phyloP scores from a whole-genome alignment of 352 stramenopile species.

The Phytophthora multivora region DNA sequence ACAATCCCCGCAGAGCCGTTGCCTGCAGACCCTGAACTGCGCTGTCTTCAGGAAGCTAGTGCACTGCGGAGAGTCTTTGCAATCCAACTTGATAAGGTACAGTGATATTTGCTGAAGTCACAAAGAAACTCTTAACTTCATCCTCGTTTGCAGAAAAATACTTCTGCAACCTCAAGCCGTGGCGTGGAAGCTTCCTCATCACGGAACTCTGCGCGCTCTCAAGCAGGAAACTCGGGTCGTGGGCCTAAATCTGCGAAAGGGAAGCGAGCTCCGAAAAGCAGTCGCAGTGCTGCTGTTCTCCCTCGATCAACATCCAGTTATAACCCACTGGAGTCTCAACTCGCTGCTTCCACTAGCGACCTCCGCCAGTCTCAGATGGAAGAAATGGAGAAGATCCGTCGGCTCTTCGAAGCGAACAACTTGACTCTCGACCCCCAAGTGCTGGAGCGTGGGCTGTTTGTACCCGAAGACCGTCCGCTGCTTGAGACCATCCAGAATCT shows the following conservation, averaged over 20 bases:
- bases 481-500: conserved; percentile 60
- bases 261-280: conserved; percentile 2
- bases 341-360: conserved; percentile 47
- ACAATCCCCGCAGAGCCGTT: conserved; percentile 48
- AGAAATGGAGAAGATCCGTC: conserved; percentile 70
- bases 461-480: conserved; percentile 59
- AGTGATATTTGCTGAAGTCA: background rate
- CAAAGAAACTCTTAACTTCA: background rate
- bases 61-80: conserved; percentile 37
- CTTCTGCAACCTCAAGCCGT: background rate
- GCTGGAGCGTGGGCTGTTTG: conserved; percentile 60
- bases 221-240: conserved; percentile 6
- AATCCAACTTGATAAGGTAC: conserved; percentile 24
- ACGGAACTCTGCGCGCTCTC: conserved; percentile 8
- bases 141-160: background rate
- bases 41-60: conserved; percentile 47
- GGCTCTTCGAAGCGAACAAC: conserved; percentile 59
- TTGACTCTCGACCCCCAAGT: conserved; percentile 40
- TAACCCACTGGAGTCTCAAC: background rate
- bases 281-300: conserved; percentile 4
- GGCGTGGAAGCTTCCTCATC: conserved; percentile 8
- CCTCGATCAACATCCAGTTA: background rate
- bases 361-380: conserved; percentile 56
- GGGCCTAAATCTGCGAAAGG: conserved; percentile 13
- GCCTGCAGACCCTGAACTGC: conserved; percentile 61